Conservation (phyloP, 2,329 filamentous ascomycete genomes). For the Sclerotinia subarctica region DNA sequence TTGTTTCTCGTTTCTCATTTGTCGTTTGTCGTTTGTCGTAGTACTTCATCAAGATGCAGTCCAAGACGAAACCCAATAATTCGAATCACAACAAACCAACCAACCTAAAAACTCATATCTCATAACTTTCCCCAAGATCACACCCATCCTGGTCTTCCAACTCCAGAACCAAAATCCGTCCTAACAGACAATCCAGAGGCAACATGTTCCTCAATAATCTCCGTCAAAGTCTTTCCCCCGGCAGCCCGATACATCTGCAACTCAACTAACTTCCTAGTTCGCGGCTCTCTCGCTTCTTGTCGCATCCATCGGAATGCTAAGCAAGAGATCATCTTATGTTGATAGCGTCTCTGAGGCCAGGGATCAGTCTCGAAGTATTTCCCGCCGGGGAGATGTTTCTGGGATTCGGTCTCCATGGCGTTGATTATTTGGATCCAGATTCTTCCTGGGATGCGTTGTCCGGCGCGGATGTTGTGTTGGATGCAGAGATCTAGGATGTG, state of each 20-base stretch:
- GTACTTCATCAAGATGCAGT: neutral
- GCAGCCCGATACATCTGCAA: rapidly evolving
- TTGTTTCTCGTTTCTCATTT: too few relatives aligned
- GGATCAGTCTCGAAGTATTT: neutral
- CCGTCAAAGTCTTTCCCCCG: neutral
- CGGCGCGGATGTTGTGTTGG: neutral
- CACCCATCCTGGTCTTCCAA: too few relatives aligned
- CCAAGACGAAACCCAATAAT: neutral
- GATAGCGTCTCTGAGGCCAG: neutral
- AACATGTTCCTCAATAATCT: neutral
- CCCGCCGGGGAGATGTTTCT: rapidly evolving
- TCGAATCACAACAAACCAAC: neutral
- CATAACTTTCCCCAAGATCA: too few relatives aligned
- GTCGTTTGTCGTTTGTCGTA: too few relatives aligned
- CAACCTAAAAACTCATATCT: too few relatives aligned
- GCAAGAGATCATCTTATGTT: too few relatives aligned
- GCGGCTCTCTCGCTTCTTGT: neutral
- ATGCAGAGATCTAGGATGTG: neutral
- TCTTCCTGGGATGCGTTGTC: neutral
- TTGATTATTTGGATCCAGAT: neutral
- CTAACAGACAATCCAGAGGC: neutral
- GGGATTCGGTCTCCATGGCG: neutral
- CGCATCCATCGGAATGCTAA: neutral
- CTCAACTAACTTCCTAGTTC: neutral
- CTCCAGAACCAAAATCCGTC: neutral